These are phyloP conservation scores for Leptodermis oblonga DNA, from an alignment of 257 asterid genomes.

Conservation along the genomic window DNA sequence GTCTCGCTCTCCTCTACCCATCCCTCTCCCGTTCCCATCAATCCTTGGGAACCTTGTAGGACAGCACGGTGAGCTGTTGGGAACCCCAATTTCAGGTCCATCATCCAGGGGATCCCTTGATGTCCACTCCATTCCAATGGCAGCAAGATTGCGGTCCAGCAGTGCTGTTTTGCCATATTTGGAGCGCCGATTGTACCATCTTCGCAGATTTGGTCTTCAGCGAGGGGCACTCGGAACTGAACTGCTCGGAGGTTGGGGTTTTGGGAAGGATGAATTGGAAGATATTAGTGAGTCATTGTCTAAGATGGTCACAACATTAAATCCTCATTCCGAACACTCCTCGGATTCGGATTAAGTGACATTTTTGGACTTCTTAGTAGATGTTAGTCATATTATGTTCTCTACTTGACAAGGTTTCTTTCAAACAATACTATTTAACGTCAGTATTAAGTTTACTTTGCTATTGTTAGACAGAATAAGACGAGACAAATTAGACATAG, in stretches of 20 bases:
- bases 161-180: slow-evolving; percentile 68
- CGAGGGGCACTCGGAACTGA: slow-evolving; percentile 67
- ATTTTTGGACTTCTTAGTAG: background rate
- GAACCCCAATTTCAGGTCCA: slow-evolving; percentile 32
- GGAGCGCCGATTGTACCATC: slow-evolving; percentile 56
- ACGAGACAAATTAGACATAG: no score
- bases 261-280: slow-evolving; percentile 64
- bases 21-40: slow-evolving; percentile 87
- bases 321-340: slow-evolving; percentile 41
- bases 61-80: slow-evolving; percentile 58
- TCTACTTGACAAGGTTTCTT: background rate
- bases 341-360: slow-evolving; percentile 63
- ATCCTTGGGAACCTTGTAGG: slow-evolving; percentile 62
- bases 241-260: slow-evolving; percentile 70
- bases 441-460: no score
- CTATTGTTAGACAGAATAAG: no score
- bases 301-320: slow-evolving; percentile 49
- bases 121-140: slow-evolving; percentile 83
- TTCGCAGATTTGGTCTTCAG: slow-evolving; percentile 57
- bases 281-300: slow-evolving; percentile 74
- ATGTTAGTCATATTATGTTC: no score
- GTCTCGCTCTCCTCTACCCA: slow-evolving; percentile 78
- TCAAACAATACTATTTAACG: background rate
- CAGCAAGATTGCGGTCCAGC: slow-evolving; percentile 82
- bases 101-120: slow-evolving; percentile 69